Base-by-base conservation (phyloP, 164 flowering plant genomes). In the Piper betle region DNA sequence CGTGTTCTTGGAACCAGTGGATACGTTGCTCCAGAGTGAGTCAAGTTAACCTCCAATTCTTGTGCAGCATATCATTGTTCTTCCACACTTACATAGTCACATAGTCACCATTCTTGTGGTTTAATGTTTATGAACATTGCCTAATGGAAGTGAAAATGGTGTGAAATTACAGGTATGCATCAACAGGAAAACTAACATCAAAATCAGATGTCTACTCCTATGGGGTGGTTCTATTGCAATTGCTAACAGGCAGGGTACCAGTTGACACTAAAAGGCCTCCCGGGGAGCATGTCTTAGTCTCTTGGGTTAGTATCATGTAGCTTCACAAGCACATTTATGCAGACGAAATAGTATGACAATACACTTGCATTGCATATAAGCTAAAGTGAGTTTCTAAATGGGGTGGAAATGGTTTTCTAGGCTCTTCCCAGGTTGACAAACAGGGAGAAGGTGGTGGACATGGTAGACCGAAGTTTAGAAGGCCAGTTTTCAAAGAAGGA, bases 171-270 rank as follows among this genome's bases (percentile, higher is more conserved):
- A 93, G 99, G 84, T 94, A 88, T 72, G 94, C 88, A 63, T 83
- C 93, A 46, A 82, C 90, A 6, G 99, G 99, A 0, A 88, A 79
- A 64, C 81, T 94, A 60, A 91, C 96, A 0, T 87, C 96, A 46
- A 94, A 94, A 72, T 88, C 99, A 71, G 99, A 94, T 74, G 91
- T 91, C 25, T 94, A 91, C 76, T 86, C 91, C 73, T 94, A 80
- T 65, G 99, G 99, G 16, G 92, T 91, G 15, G 91, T 94, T 63
- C 96, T 94, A 39, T 71, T 94, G 58, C 87, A 94, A 85, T 85
- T 94, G 37, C 72, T 94, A 61, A 94, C 99, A 7, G 99, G 99
- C 19, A 91, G 96, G 10, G 76, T 72, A 55, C 99, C 99, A 0
- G 68, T 94, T 17, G 99, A 94, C 64, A 70, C 76, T 48, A 78